Conservation (phyloP, 2,329 filamentous ascomycete species). For the Curvularia spicifera region DNA sequence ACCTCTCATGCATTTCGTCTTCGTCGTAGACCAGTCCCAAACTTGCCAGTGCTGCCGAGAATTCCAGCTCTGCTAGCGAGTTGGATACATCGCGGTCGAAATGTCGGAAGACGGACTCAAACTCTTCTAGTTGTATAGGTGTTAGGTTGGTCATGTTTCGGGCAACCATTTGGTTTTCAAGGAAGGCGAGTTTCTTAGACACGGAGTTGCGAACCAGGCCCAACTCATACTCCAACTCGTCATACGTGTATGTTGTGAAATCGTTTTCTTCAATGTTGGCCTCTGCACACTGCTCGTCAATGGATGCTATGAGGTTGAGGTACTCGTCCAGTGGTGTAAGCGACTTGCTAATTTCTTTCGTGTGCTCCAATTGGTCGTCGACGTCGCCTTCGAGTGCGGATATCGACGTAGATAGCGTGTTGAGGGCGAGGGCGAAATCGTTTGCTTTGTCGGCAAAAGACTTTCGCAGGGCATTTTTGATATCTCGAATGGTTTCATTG, state of each 20-base stretch:
- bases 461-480: conserved; percentile 91
- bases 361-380: conserved; percentile 90
- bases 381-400: conserved; percentile 97
- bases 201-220: conserved; percentile 90
- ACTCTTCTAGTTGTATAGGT: conserved; percentile 97
- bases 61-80: conserved; percentile 89
- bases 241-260: conserved; percentile 98
- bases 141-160: conserved; percentile 99
- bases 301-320: conserved; percentile 80
- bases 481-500: conserved; percentile 97
- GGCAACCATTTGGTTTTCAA: conserved; percentile 98
- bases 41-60: conserved; percentile 93
- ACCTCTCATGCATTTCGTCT: conserved; percentile 97
- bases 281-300: conserved; percentile 89
- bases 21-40: conserved; percentile 95
- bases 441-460: conserved; percentile 98
- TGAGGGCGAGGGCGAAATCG: conserved; percentile 92
- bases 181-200: conserved; percentile 92
- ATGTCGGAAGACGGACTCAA: conserved; percentile 97
- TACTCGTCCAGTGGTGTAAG: conserved; percentile 90
- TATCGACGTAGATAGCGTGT: conserved; percentile 92
- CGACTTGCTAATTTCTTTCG: conserved; percentile 82
- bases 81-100: conserved; percentile 95
- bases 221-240: conserved; percentile 93
- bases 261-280: conserved; percentile 99